Evolutionary conservation across 139 green algal species (phyloP), one percentile per base, ranked within the genome.

Genomic region (Haematococcus sp.): DNA sequence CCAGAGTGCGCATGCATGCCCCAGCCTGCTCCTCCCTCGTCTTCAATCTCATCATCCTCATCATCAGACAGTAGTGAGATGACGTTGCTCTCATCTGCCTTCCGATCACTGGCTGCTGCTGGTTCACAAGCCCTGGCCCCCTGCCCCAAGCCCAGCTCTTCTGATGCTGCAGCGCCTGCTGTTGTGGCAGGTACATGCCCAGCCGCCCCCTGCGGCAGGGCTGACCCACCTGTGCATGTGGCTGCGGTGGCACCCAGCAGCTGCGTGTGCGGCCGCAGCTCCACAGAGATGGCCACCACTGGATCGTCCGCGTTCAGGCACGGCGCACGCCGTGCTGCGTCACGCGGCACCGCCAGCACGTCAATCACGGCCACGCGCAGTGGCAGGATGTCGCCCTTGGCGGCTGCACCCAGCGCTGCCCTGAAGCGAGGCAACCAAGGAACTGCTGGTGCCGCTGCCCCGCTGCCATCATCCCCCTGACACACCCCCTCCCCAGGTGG

Each of bases 361-460:
- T 94, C 85, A 25, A 94, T n/a, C 23, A 75, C 77, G 33, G 90
- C 13, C 35, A 90, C 35, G 4, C 70, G 74, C 52, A 95, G 74
- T 0, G 79, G 68, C 22, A 83, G 68, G 33, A 94, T 90, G 52
- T 78, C 73, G 1, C 88, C 88, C 75, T 17, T 51, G 63, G 19
- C 49, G 13, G 83, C 86, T 11, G 55, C 68, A 28, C 54, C 54
- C 52, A 72, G 35, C 13, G 73, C 73, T 60, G 68, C 63, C 7
- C 40, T 7, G 40, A 49, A 49, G 7, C 40, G 40, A 19, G 40
- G 11, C 40, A 49, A 19, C 40, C 40, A 49, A 11, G 40, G 40
- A 7, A 11, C 40, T 3, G 55, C 54, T 7, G 63, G 7, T 68
- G 17, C 15, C 27, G 55, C 55, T 13, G 16, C 22, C 22, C 17